Base-by-base conservation (phyloP, 2,329 filamentous ascomycete species). In the Penicillium frequentans region DNA sequence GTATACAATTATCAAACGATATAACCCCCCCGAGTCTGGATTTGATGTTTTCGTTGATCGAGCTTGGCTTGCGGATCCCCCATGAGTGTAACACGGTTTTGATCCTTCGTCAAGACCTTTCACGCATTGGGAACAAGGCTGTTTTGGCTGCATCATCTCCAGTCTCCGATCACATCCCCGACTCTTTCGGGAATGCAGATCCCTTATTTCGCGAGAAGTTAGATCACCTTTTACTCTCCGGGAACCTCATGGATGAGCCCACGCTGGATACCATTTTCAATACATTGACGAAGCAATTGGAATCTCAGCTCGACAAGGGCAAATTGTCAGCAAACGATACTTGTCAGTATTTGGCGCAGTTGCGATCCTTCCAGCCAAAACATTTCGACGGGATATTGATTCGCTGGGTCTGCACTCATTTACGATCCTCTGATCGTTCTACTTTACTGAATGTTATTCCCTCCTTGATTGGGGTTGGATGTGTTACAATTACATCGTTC, bases 61-160 rank as follows among this genome's bases (percentile, higher is more conserved):
- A 81, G 55, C 67, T 81, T 21, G 78, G 73, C 5, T 68, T 76
- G 31, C 71, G 70, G 24, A 67, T 79, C 14, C 75, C 77, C 2
- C 68, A 64, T 44, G 75, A 76, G 49, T 56, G 67, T n/a, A 73
- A 74, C 39, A 72, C 75, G 14, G 68, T 79, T 52, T 67, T 70
- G 42, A 64, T 75, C 31, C 72, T 81, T 54, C 77, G 77, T 26
- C 77, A 79, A 56, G 76, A 80, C 51, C 70, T 80, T 23, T 70
- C 71, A 23, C 71, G 74, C 44, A 73, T 75, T 39, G 76, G 80
- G 57, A 77, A 71, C 50, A 79, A 75, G 54, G 70, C 73, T 14
- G 69, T 73, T 29, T 60, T 78, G n/a, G 71, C 75, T 48, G 79
- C 77, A 33, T 79, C 74, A 5, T 81, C 79, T 7, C 79, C 79